phyloP scores from a whole-genome alignment of 768 basidiomycete species.

The Lepiota venenata region DNA sequence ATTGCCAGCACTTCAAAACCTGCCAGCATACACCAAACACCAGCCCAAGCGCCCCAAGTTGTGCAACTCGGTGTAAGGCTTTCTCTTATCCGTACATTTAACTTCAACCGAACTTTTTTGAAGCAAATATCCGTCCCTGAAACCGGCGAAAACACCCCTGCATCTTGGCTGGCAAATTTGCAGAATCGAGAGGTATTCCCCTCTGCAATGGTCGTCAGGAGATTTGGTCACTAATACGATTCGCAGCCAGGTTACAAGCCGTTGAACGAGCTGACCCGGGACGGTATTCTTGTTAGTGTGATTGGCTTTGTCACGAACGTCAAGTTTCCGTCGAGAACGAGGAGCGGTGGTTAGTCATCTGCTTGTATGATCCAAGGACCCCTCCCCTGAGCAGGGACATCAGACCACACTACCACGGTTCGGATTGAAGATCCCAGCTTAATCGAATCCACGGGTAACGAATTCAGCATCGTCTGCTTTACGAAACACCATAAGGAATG shows the following conservation, averaged over 20 bases:
- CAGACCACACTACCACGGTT: conserved; percentile 1
- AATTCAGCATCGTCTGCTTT: neutral
- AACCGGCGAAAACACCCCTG: neutral
- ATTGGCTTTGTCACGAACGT: neutral
- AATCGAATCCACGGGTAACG: neutral
- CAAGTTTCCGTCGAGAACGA: neutral
- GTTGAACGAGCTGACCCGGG: neutral
- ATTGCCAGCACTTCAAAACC: too few relatives aligned
- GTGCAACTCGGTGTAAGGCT: too few relatives aligned
- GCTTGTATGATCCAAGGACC: neutral
- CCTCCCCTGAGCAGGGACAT: neutral
- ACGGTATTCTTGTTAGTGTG: neutral
- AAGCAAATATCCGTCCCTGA: neutral
- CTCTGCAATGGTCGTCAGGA: neutral
- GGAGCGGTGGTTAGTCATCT: neutral
- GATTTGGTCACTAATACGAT: neutral
- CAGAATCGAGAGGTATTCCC: neutral
- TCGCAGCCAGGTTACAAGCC: neutral
- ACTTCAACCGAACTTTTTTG: too few relatives aligned
- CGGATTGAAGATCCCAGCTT: conserved; percentile 3
- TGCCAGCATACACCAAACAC: too few relatives aligned
- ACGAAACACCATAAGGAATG: conserved; percentile 4
- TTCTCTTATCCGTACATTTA: too few relatives aligned
- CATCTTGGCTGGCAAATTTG: conserved; percentile 5
- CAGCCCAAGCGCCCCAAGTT: too few relatives aligned